A percentile compares a stretch with the other conserved stretches of the same genome.
Evolutionary conservation across 2,329 filamentous ascomycete species (phyloP).

Genomic region (Paraconiothyrium brasiliense): DNA sequence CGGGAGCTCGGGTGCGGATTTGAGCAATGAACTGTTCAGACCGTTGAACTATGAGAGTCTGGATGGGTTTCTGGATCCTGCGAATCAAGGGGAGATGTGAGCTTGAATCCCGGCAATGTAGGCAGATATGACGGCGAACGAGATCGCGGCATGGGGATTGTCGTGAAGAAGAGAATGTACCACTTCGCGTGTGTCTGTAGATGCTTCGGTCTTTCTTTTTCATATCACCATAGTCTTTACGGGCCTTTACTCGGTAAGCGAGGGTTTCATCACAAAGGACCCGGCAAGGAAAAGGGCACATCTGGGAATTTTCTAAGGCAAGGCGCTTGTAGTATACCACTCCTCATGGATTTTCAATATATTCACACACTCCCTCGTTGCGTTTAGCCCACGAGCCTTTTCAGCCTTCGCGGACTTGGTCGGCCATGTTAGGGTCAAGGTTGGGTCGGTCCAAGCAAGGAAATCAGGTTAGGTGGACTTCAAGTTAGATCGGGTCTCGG

Average conservation of each 20-base stretch:
- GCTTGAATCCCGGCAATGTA: too few relatives aligned
- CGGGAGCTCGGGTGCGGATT: conserved; percentile 49
- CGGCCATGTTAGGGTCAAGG: too few relatives aligned
- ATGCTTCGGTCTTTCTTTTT: background rate
- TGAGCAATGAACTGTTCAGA: conserved; percentile 50
- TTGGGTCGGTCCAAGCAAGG: too few relatives aligned
- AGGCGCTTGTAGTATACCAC: background rate
- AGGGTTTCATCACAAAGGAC: background rate
- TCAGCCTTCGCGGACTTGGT: too few relatives aligned
- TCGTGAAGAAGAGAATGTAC: background rate
- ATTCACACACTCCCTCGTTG: background rate
- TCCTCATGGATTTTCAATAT: background rate
- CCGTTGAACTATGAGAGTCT: conserved; percentile 48
- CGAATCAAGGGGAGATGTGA: background rate
- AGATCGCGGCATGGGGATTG: background rate
- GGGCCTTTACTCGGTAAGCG: background rate
- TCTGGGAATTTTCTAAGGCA: background rate
- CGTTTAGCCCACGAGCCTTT: too few relatives aligned
- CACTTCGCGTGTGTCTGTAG: background rate
- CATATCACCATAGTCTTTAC: background rate
- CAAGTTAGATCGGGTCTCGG: too few relatives aligned
- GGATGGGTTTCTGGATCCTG: conserved; percentile 43
- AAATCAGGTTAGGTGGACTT: too few relatives aligned
- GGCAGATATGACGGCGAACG: background rate
- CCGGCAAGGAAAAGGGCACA: background rate